Conservation (phyloP, 352 stramenopile genomes). For the Globisporangium lucens region DNA sequence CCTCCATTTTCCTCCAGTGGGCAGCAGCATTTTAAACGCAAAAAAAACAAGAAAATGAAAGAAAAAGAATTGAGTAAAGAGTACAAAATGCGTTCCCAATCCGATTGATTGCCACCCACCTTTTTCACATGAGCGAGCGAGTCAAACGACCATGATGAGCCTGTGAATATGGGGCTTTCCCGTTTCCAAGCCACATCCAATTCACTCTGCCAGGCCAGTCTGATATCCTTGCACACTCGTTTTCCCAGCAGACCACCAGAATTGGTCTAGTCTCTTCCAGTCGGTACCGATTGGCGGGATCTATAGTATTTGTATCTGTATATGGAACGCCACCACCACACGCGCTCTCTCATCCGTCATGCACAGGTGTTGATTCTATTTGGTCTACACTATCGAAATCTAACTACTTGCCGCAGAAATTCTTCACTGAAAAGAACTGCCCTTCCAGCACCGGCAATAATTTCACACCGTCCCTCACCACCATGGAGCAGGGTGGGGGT, state of each 20-base stretch:
- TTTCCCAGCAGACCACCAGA: not conserved
- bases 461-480: not conserved
- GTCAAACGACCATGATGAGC: not conserved
- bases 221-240: not conserved
- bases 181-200: not conserved
- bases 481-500: not conserved
- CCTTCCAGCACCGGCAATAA: not conserved
- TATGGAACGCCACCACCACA: not conserved
- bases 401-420: slow-evolving; percentile 4
- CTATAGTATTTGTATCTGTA: no score
- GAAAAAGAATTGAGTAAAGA: slow-evolving; percentile 1
- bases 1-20: not conserved
- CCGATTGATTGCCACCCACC: not conserved
- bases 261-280: not conserved
- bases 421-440: not conserved
- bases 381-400: slow-evolving; percentile 9
- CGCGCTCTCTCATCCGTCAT: not conserved
- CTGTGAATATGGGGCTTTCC: not conserved
- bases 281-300: no score
- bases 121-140: not conserved
- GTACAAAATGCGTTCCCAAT: not conserved
- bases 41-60: slow-evolving; percentile 3
- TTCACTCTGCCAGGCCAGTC: not conserved
- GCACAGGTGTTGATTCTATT: slow-evolving; percentile 8
- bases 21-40: not conserved